Conservation (phyloP, 2,329 filamentous ascomycete genomes). For the Chaetomium sp. region DNA sequence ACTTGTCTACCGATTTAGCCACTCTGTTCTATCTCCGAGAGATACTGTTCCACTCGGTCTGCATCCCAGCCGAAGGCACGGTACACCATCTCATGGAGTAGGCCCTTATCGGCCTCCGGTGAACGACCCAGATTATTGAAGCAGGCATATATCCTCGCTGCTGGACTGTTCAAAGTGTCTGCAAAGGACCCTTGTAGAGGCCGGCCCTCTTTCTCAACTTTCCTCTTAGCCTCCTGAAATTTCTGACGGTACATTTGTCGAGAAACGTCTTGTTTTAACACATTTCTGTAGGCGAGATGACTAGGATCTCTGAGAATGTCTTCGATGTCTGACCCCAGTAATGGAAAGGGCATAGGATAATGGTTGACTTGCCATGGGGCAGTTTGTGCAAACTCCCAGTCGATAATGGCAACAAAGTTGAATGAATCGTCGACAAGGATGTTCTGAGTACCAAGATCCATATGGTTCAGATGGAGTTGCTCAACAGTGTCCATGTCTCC, state of each 20-base stretch:
- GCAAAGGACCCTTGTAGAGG: neutral
- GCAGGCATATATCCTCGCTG: neutral
- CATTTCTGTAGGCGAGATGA: neutral
- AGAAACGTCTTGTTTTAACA: neutral
- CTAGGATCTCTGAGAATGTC: neutral
- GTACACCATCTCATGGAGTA: neutral
- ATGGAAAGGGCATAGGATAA: slow-evolving; percentile 29
- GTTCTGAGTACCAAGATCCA: slow-evolving; percentile 31
- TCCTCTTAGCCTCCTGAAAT: neutral
- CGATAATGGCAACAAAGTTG: slow-evolving; percentile 28
- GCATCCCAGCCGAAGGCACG: too few species aligned
- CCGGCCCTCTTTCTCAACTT: neutral
- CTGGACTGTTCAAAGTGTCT: neutral
- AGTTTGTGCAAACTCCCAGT: slow-evolving; percentile 30
- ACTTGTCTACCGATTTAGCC: too few species aligned
- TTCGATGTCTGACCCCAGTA: slow-evolving; percentile 15
- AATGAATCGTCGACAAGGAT: slow-evolving; percentile 28
- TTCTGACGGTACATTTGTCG: neutral
- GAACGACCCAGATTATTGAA: neutral
- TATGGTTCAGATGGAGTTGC: slow-evolving; percentile 27
- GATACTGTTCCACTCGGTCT: too few species aligned
- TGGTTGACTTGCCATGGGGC: slow-evolving; percentile 27
- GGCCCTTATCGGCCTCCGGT: neutral
- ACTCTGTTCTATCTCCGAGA: too few species aligned
- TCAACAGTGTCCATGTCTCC: neutral